These are phyloP conservation scores for Warburgia ugandensis DNA, from an alignment of 164 flowering plant genomes.

Conservation along the genomic window DNA sequence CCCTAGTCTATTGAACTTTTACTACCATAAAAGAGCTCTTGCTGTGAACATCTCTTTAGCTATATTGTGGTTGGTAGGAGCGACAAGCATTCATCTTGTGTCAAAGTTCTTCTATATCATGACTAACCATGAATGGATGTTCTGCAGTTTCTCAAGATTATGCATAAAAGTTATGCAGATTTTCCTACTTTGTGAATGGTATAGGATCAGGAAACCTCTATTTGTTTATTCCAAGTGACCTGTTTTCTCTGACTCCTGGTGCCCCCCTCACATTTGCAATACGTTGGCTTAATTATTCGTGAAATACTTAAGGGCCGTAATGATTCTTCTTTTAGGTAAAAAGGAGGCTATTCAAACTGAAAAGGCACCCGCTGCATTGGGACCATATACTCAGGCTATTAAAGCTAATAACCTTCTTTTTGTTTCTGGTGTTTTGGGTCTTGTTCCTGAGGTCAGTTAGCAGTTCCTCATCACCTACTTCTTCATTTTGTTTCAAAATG, in stretches of 20 bases:
- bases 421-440: slow-evolving; percentile 88
- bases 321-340: slow-evolving; percentile 27
- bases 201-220: background rate
- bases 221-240: background rate
- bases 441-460: slow-evolving; percentile 73
- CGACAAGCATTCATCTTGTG: too few species aligned
- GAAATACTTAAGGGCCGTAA: background rate
- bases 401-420: slow-evolving; percentile 75
- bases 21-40: too few species aligned
- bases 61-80: too few species aligned
- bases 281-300: background rate
- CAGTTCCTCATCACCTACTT: background rate
- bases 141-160: too few species aligned
- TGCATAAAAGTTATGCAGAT: too few species aligned
- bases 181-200: background rate
- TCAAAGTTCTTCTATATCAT: too few species aligned
- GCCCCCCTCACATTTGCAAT: background rate
- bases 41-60: too few species aligned
- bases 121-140: too few species aligned
- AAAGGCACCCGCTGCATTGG: slow-evolving; percentile 94
- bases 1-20: too few species aligned
- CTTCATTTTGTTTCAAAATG: background rate
- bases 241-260: background rate
- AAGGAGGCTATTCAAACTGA: slow-evolving; percentile 84
- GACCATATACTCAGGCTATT: slow-evolving; percentile 95